These are phyloP conservation scores for Chytriomyces sp. DNA, from an alignment of 192 early-diverging fungal genomes.

Conservation along the genomic window DNA sequence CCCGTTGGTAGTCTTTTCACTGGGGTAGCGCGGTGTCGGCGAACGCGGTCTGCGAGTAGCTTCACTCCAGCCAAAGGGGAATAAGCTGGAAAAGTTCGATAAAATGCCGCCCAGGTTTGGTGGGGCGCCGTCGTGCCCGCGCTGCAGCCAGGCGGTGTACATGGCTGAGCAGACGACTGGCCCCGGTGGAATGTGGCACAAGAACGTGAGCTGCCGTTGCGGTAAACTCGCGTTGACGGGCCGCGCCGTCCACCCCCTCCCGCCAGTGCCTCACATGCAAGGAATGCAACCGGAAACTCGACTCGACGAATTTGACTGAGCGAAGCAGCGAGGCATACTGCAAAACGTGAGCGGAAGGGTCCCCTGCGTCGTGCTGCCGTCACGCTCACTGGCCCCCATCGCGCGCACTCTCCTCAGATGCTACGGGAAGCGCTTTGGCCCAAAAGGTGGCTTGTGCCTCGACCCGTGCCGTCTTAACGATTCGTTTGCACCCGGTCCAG, in stretches of 20 bases:
- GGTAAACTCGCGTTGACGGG: background rate
- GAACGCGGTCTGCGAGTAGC: background rate
- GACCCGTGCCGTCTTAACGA: background rate
- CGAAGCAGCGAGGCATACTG: constrained; percentile 50
- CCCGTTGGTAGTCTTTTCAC: background rate
- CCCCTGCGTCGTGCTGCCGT: background rate
- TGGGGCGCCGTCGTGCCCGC: constrained; percentile 40
- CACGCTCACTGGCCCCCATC: background rate
- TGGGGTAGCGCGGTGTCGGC: background rate
- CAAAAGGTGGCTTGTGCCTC: constrained; percentile 34
- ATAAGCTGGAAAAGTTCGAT: background rate
- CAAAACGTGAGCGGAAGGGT: constrained; percentile 30
- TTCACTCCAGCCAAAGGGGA: background rate
- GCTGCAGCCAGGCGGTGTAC: constrained; percentile 49
- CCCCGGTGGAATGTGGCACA: constrained; percentile 46
- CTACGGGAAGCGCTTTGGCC: constrained; percentile 56
- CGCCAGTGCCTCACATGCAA: constrained; percentile 34
- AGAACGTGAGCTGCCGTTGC: constrained; percentile 7
- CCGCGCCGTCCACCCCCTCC: background rate
- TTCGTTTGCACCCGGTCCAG: background rate
- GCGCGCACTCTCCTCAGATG: constrained; percentile 23
- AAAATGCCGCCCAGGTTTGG: constrained; percentile 42
- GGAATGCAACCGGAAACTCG: constrained; percentile 49
- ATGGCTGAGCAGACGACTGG: constrained; percentile 45
- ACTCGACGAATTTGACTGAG: constrained; percentile 52